These are phyloP conservation scores for Pigoraptor vietnamica DNA, from an alignment of 78 protist species.

Conservation along the genomic window DNA sequence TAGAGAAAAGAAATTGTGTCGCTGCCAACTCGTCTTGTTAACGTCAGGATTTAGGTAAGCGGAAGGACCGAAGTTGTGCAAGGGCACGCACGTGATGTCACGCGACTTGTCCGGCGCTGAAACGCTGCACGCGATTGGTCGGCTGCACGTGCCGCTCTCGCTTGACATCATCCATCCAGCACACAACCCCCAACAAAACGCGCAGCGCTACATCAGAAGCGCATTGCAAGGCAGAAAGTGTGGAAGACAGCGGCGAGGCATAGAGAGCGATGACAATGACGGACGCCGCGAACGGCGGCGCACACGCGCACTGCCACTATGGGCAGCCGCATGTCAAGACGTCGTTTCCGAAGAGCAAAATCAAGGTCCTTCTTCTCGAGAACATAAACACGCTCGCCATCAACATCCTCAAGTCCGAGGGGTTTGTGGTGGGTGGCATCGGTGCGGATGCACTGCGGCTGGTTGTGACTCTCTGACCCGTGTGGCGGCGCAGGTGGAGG, in stretches of 20 bases:
- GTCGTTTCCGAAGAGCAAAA: conserved; percentile 32
- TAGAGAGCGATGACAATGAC: too few relatives aligned
- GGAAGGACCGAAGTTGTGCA: too few relatives aligned
- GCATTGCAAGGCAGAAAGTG: too few relatives aligned
- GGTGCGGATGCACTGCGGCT: too few relatives aligned
- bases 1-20: too few relatives aligned
- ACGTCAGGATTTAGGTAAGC: too few relatives aligned
- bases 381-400: conserved; percentile 66
- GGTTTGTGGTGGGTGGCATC: conserved; percentile 32
- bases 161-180: neutral
- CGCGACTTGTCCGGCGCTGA: neutral
- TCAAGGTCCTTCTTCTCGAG: conserved; percentile 73
- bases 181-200: neutral
- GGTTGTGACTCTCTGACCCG: neutral
- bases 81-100: too few relatives aligned
- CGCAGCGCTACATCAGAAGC: neutral
- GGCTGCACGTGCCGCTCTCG: neutral
- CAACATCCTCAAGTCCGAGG: conserved; percentile 40
- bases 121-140: neutral
- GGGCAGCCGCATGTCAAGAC: neutral
- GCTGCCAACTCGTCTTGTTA: too few relatives aligned
- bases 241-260: too few relatives aligned
- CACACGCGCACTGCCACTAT: neutral
- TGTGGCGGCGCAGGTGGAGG: conserved; percentile 64
- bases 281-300: neutral